phyloP scores from a whole-genome alignment of 495 filamentous ascomycete species.

The Collariella sp. region DNA sequence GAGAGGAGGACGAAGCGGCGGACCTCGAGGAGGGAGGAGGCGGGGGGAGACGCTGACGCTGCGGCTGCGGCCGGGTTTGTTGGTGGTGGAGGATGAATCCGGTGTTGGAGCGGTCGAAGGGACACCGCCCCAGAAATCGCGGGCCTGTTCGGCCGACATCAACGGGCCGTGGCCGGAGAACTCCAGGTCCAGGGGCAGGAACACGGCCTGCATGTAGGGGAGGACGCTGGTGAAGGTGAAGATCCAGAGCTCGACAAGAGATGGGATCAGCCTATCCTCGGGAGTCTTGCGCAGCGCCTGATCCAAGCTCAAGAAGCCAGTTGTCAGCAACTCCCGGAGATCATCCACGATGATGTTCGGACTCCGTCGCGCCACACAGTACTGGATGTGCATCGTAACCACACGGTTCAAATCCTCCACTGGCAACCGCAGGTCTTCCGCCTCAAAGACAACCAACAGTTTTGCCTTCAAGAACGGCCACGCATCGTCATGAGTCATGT shows the following conservation, averaged over 20 bases:
- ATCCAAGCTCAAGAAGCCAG: conserved; percentile 80
- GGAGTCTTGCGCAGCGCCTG: conserved; percentile 65
- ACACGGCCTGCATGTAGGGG: conserved; percentile 93
- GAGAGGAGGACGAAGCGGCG: conserved; percentile 80
- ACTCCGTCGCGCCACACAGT: conserved; percentile 59
- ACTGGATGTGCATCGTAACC: conserved; percentile 68
- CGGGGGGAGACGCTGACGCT: conserved; percentile 30
- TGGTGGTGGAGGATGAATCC: neutral
- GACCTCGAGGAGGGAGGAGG: conserved; percentile 60
- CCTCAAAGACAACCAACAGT: conserved; percentile 85
- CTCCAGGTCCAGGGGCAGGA: conserved; percentile 88
- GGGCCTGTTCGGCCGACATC: conserved; percentile 64
- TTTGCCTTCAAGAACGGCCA: conserved; percentile 93
- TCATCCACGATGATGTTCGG: conserved; percentile 69
- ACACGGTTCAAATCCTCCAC: conserved; percentile 93
- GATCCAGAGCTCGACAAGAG: conserved; percentile 89
- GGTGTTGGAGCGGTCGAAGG: conserved; percentile 19
- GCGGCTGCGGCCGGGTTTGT: conserved; percentile 12
- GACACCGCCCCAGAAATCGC: conserved; percentile 78
- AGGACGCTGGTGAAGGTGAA: conserved; percentile 81
- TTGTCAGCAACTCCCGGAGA: conserved; percentile 65
- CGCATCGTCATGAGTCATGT: conserved; percentile 81
- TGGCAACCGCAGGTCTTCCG: conserved; percentile 77
- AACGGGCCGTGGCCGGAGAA: conserved; percentile 76
- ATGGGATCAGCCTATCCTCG: conserved; percentile 75